These are phyloP conservation scores for Aspergillus aculeatus DNA, from an alignment of 2,329 filamentous ascomycete genomes.

Conservation along the genomic window DNA sequence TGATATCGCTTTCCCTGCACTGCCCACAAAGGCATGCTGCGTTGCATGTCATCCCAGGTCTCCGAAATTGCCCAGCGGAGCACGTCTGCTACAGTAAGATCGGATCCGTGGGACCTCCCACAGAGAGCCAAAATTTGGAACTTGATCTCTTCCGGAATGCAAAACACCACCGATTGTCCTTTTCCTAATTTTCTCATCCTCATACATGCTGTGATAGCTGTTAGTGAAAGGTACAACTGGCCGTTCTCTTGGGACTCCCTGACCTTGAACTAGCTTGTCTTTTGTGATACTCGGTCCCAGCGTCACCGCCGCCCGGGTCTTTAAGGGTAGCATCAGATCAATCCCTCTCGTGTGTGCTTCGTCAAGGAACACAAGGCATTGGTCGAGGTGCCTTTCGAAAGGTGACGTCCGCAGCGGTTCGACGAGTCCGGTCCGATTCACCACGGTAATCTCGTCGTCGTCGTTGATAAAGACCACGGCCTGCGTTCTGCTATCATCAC, in stretches of 20 bases:
- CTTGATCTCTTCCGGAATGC: conserved; percentile 59
- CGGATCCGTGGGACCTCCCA: conserved; percentile 5
- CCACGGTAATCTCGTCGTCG: conserved; percentile 29
- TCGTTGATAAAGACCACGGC: conserved; percentile 58
- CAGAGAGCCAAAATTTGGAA: conserved; percentile 46
- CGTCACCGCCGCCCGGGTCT: conserved; percentile 66
- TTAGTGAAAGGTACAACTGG: background rate
- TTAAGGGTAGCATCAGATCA: conserved; percentile 60
- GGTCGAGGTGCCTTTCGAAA: conserved; percentile 55
- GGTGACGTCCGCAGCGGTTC: conserved; percentile 56
- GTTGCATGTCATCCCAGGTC: conserved; percentile 52
- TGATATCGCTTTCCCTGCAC: conserved; percentile 57
- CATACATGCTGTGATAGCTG: conserved; percentile 57
- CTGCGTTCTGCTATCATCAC: conserved; percentile 29
- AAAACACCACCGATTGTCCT: conserved; percentile 65
- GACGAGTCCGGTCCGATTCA: conserved; percentile 26
- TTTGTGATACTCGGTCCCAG: conserved; percentile 66
- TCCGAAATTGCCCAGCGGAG: conserved; percentile 60
- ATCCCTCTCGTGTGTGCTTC: conserved; percentile 69
- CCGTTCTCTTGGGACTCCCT: conserved; percentile 14
- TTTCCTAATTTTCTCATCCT: conserved; percentile 67
- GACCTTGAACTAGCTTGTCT: conserved; percentile 67
- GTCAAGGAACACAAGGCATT: conserved; percentile 67
- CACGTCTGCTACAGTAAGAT: conserved; percentile 55
- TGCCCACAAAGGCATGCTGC: conserved; percentile 60